Percentiles rank a stretch among this genome's conserved stretches.
phyloP scores from a whole-genome alignment of 2,329 filamentous ascomycete genomes.

The Penicillium sp. region DNA sequence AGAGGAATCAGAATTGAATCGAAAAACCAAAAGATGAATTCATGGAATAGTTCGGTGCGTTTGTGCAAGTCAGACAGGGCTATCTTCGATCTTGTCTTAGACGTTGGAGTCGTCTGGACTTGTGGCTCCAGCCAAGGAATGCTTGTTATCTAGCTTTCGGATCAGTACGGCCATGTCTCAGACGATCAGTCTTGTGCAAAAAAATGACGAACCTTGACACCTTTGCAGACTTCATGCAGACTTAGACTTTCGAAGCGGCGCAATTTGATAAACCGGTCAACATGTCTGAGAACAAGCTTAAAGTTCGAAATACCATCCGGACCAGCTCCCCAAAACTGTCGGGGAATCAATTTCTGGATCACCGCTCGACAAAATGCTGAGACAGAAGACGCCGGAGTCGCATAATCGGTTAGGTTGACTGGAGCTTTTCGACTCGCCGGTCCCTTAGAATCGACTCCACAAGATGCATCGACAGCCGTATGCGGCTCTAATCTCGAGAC shows the following conservation, averaged over 20 bases:
- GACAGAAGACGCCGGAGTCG: constrained; percentile 59
- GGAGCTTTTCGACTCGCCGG: constrained; percentile 10
- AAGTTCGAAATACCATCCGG: constrained; percentile 53
- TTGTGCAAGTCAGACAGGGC: constrained; percentile 66
- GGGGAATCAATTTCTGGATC: constrained; percentile 62
- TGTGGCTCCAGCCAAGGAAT: constrained; percentile 63
- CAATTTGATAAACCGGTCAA: constrained; percentile 70
- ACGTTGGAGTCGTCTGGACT: constrained; percentile 23
- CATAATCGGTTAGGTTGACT: constrained; percentile 53
- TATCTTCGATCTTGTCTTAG: constrained; percentile 41
- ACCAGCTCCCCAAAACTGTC: constrained; percentile 61
- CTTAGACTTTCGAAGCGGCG: constrained; percentile 73
- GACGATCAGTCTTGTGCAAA: not conserved
- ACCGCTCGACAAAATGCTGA: constrained; percentile 80
- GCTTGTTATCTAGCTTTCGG: constrained; percentile 48
- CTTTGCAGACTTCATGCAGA: constrained; percentile 68
- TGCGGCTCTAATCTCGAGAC: not conserved
- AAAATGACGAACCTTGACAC: constrained; percentile 54
- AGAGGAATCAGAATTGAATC: constrained; percentile 85
- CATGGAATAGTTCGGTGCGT: constrained; percentile 66
- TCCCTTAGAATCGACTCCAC: constrained; percentile 4
- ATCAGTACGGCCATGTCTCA: constrained; percentile 6
- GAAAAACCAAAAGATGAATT: constrained; percentile 85
- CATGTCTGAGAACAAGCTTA: constrained; percentile 51
- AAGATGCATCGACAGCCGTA: not conserved